A percentile compares a stretch with the other conserved stretches of the same genome.
Evolutionary conservation across 768 basidiomycete species (phyloP).

Genomic region (Suillus alpinus): DNA sequence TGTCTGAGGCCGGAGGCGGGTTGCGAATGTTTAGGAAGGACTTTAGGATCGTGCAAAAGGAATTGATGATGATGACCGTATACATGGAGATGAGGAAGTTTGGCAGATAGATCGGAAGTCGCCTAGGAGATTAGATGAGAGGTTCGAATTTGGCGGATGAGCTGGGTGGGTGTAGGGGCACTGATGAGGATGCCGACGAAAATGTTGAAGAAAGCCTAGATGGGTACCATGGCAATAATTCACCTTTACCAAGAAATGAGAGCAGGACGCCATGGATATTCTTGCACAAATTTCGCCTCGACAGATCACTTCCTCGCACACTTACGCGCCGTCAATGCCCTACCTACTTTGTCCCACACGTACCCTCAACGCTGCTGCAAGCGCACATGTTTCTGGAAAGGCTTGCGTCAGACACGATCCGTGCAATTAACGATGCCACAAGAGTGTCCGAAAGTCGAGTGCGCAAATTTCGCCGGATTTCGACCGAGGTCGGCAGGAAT

Average conservation of each 20-base stretch:
- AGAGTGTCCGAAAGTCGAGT: constrained; percentile 79
- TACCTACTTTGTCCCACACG: constrained; percentile 36
- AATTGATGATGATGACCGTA: constrained; percentile 52
- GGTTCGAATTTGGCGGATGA: constrained; percentile 44
- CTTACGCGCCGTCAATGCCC: constrained; percentile 66
- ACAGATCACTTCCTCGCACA: constrained; percentile 76
- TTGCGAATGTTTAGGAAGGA: constrained; percentile 81
- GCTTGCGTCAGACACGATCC: constrained; percentile 72
- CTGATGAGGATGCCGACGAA: constrained; percentile 11
- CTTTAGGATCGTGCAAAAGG: constrained; percentile 83
- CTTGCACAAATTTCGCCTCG: constrained; percentile 69
- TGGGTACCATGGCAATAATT: constrained; percentile 28
- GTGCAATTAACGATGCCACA: constrained; percentile 69
- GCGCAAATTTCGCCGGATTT: constrained; percentile 75
- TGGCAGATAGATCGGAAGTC: constrained; percentile 22
- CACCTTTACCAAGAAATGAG: constrained; percentile 18
- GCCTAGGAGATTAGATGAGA: constrained; percentile 16
- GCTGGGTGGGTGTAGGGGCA: constrained; percentile 9
- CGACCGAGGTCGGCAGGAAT: constrained; percentile 71
- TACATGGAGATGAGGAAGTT: constrained; percentile 31
- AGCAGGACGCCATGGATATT: constrained; percentile 65
- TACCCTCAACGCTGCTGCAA: constrained; percentile 19
- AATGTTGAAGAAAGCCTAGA: constrained; percentile 15
- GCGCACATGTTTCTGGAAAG: constrained; percentile 49
- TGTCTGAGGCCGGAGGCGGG: constrained; percentile 73